Evolutionary conservation across 75 land plant species (phyloP).

Genomic region (Chamaecyparis obtusa): DNA sequence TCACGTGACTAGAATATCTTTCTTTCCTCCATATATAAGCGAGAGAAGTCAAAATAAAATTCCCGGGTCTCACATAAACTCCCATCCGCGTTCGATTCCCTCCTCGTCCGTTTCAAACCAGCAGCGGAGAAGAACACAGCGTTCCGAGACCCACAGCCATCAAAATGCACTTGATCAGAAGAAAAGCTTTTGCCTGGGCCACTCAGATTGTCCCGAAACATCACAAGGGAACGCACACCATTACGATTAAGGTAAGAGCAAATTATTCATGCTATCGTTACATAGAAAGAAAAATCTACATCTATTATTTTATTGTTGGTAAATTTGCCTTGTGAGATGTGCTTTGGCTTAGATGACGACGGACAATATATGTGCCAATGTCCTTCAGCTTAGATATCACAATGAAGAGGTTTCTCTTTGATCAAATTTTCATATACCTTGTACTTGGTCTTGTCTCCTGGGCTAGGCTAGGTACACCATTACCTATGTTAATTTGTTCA

Average conservation of each 20-base stretch:
- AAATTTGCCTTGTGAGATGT: background rate
- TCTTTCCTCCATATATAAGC: too few relatives aligned
- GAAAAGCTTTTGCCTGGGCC: constrained; percentile 4
- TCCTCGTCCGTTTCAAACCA: background rate
- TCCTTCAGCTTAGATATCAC: background rate
- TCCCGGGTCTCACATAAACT: too few relatives aligned
- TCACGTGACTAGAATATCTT: too few relatives aligned
- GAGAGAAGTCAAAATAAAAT: too few relatives aligned
- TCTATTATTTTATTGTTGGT: background rate
- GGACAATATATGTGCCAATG: background rate
- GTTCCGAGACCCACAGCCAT: background rate
- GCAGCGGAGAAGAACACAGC: background rate
- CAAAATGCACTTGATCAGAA: background rate
- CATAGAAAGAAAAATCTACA: background rate
- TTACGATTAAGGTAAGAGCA: background rate
- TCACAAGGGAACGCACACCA: background rate
- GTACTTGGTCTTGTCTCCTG: too few relatives aligned
- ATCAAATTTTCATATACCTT: background rate
- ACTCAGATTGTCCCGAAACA: background rate
- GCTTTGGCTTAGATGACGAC: too few relatives aligned
- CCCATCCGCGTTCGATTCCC: background rate
- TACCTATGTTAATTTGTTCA: too few relatives aligned
- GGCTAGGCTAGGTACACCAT: too few relatives aligned
- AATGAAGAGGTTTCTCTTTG: background rate
- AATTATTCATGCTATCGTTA: background rate